Evolutionary conservation across 148 eudicot species (phyloP), one percentile per base, ranked within the genome.

Genomic region (Silene latifolia): DNA sequence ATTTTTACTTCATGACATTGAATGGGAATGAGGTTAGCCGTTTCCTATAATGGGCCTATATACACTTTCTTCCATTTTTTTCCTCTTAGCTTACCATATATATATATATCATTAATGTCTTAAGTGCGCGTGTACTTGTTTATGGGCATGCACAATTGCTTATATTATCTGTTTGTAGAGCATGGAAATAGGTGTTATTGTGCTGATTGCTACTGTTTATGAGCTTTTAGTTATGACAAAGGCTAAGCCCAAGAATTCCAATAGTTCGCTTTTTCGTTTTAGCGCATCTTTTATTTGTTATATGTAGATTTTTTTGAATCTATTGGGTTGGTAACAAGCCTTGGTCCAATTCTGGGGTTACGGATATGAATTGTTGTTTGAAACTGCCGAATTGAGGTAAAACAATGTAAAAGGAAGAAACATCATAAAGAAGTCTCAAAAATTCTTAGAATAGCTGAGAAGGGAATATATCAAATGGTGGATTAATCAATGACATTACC

Each of bases 1-100:
- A 95, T 87, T 95, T 95, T 85, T 95, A 95, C 83, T 95, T 95
- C 83, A 95, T 95, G 99, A 95, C 97, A 14, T 80, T 95, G 85
- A 92, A 92, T 77, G 96, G 93, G 80, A 86, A 90, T 72, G 99
- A 95, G 99, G 98, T 95, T 82, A 42, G 72, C 67, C 60, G 14
- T 67, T 61, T 25, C 72, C 82, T 76, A n/a, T 71, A n/a, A 19
- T 82, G 65, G 15, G 59, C 58, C 61, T 35, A n/a, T 35, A n/a
- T 54, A 25, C 53, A 29, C 51, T 20, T 64, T 61, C 51, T 39
- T 63, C 12, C 35, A 25, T 18, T 21, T 25, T 69, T 48, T 48
- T 54, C 20, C 32, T 21, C 10, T 65, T 32, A 18, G 11, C 4
- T 35, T 44, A 65, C 14, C 48, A 32, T 32, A 12, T 57, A 39